Base-by-base conservation (phyloP, 139 green algal genomes). In the Micromonas commoda region DNA sequence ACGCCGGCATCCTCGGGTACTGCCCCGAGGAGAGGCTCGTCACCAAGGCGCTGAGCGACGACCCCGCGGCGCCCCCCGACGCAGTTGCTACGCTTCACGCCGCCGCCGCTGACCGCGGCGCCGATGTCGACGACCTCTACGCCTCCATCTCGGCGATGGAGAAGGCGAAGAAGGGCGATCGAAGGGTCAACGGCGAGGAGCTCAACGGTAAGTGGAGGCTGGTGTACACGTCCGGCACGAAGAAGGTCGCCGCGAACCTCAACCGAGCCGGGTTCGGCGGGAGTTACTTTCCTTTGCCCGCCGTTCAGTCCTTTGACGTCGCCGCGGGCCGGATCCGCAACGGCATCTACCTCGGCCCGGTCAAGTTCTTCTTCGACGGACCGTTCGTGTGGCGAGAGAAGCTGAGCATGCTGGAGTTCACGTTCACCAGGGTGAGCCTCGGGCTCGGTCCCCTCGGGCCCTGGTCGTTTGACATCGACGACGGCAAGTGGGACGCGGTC, bases 291-390 rank as follows among this genome's bases (percentile, higher is more conserved):
- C 82, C 82, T 19, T 71, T 86, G 3, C 72, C 72, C 20, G 82
- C 79, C 26, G 70, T 84, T 33, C 82, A 86, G 77, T 76, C 64
- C n/a, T 86, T 86, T 31, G 76, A 86, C 45, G 63, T 77, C 23
- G 45, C 79, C 63, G 45, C 65, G 6, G 63, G 31, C 9, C 71
- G 71, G 24, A 81, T 86, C 9, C 69, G 81, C 28, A 86, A 86
- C 77, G 77, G 82, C 29, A 63, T 86, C 26, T 86, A 81, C 66
- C 39, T 83, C 24, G 77, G 82, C 26, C 73, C 77, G 3, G 2
- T 82, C 45, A 54, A 70, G 13, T 73, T 86, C 29, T 77, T 76
- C 64, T 86, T 86, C 63, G 70, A 82, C 38, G 82, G 82, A 32
- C 57, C 57, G 21, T 82, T 84, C 45, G 53, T 76, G 19, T 86